Evolutionary conservation across 805 yeast species (phyloP), one percentile per base, ranked within the genome.

Genomic region (Suhomyces tanzawaensis): DNA sequence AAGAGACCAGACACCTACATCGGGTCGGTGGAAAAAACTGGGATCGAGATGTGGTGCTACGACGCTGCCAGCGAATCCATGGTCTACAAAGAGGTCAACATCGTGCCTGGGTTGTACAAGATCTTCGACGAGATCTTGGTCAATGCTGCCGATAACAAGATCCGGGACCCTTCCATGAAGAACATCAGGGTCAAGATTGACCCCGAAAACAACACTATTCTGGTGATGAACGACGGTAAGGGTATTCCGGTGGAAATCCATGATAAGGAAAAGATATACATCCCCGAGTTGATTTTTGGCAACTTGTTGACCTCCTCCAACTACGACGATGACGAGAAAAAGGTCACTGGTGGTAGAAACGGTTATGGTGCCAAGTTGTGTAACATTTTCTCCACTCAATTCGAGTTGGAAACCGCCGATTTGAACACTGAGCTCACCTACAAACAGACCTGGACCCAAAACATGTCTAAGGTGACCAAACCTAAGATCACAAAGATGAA

Each of bases 281-380:
- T 93, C 47, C 99, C 99, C 1, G 96, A 93, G 64, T 75, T 93
- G 65, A 93, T 93, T 52, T 93, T 93, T 63, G 99, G 99, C 39
- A 88, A 93, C 55, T 74, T 93, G 44, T 76, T 93, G 47, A 93
- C 99, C 0, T 90, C 98, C 2, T 86, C 96, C 19, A 93, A 93
- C 64, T 93, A 93, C 60, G 96, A 93, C 60, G 99, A 93, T 60
- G 79, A 91, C 46, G 86, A 93, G 55, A 86, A 87, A 64, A 93
- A 93, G 62, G 97, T 93, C 23, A 87, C 95, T 2, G 99, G 99
- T 69, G 99, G 99, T 62, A 81, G 99, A 71, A 93, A 93, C 59
- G 99, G 99, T 46, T 93, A 81, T 58, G 99, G 99, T 64, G 99
- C 99, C 34, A 93, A 93, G 59, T 69, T 93, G 39, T 93, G 99